Evolutionary conservation across 306 rosid species (phyloP).

Genomic region (Corylus americana): DNA sequence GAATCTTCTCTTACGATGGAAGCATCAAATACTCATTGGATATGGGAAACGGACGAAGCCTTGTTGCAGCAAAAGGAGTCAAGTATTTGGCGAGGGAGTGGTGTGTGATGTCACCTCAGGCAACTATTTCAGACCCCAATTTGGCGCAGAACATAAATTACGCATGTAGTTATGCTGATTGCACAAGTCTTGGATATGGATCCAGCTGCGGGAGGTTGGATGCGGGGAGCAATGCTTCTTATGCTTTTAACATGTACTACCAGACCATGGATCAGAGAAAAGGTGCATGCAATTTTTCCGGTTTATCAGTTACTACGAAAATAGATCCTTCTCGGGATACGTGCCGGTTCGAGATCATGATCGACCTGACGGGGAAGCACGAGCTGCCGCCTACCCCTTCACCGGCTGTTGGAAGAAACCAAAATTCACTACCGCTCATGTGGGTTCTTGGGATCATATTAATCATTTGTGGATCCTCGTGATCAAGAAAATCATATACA

Average conservation of each 20-base stretch:
- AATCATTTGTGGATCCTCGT: background rate
- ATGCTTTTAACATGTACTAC: conserved; percentile 80
- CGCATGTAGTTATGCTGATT: conserved; percentile 85
- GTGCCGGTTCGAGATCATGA: conserved; percentile 79
- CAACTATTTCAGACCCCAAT: conserved; percentile 52
- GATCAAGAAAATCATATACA: background rate
- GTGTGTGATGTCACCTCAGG: conserved; percentile 77
- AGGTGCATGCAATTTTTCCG: conserved; percentile 60
- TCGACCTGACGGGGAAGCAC: conserved; percentile 55
- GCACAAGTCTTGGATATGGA: conserved; percentile 74
- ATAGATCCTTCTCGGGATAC: conserved; percentile 48
- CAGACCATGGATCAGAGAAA: conserved; percentile 73
- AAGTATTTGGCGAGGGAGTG: conserved; percentile 62
- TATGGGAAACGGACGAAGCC: conserved; percentile 46
- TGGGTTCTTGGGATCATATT: conserved; percentile 26
- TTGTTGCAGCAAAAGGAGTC: conserved; percentile 78
- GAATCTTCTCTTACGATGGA: conserved; percentile 79
- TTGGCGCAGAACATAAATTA: conserved; percentile 45
- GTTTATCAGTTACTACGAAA: conserved; percentile 42
- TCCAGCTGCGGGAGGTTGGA: conserved; percentile 71
- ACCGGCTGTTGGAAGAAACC: conserved; percentile 32
- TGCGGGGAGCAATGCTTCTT: conserved; percentile 64
- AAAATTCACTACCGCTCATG: conserved; percentile 25
- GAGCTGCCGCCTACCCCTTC: conserved; percentile 33
- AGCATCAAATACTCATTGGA: conserved; percentile 60